These are phyloP conservation scores for Malus hybrid DNA, from an alignment of 331 rosid genomes.

Conservation along the genomic window DNA sequence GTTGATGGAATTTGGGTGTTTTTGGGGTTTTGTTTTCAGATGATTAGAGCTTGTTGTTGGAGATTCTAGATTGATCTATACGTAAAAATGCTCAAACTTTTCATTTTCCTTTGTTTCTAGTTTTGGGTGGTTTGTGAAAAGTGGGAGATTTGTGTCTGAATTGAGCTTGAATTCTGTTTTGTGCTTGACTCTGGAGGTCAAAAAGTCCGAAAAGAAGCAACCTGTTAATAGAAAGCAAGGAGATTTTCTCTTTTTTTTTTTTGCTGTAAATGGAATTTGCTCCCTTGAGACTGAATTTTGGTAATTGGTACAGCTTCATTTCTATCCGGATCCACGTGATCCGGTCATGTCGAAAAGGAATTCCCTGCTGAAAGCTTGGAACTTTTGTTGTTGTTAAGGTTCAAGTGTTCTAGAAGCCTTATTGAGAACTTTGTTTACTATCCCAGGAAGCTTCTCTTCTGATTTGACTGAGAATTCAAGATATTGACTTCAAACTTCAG, in stretches of 20 bases:
- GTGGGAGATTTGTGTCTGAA: not conserved
- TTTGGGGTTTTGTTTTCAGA: not conserved
- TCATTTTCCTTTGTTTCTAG: not conserved
- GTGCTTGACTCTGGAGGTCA: not conserved
- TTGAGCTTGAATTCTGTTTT: constrained; percentile 1
- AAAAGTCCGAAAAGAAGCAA: constrained; percentile 1
- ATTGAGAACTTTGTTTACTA: constrained; percentile 12
- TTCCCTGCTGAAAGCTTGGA: constrained; percentile 15
- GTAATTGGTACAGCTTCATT: constrained; percentile 1
- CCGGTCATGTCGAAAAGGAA: not conserved
- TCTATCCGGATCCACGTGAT: constrained; percentile 35
- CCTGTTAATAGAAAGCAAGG: not conserved
- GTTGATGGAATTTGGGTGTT: constrained; percentile 4
- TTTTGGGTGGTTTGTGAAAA: not conserved
- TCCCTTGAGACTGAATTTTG: constrained; percentile 3
- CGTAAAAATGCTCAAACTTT: not conserved
- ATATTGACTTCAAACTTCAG: constrained; percentile 4
- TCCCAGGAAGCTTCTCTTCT: constrained; percentile 8
- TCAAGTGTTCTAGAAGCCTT: not conserved
- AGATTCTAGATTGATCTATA: not conserved
- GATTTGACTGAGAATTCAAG: constrained; percentile 12
- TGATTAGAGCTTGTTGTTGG: constrained; percentile 6
- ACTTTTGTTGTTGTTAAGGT: not conserved
- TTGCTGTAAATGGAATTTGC: not conserved
- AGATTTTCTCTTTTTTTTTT: not conserved